A percentile compares a stretch with the other conserved stretches of the same genome.
Conservation (phyloP, 2,329 filamentous ascomycete species). For the Seiridium unicorne region DNA sequence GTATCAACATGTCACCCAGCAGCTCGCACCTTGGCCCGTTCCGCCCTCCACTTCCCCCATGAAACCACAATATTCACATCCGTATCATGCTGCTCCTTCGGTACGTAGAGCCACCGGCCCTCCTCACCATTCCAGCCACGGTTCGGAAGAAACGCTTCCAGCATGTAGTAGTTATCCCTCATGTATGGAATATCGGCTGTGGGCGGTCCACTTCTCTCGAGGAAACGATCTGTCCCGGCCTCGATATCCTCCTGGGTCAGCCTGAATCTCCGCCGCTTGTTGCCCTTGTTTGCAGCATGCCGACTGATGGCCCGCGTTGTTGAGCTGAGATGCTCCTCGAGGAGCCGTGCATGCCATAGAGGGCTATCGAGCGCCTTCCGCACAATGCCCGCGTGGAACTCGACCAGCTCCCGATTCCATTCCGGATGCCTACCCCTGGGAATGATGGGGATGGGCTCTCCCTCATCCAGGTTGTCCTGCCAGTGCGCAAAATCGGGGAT, state of each 20-base stretch:
- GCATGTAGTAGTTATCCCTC: conserved; percentile 58
- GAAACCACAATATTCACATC: conserved; percentile 32
- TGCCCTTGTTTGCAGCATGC: conserved; percentile 48
- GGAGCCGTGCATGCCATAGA: conserved; percentile 47
- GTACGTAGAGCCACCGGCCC: conserved; percentile 47
- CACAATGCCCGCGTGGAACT: conserved; percentile 41
- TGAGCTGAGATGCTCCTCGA: conserved; percentile 46
- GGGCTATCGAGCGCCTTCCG: conserved; percentile 42
- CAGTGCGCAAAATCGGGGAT: conserved; percentile 56
- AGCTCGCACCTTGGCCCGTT: not conserved
- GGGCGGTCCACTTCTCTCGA: conserved; percentile 48
- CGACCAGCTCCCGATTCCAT: conserved; percentile 49
- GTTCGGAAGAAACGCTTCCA: conserved; percentile 57
- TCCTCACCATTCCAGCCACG: conserved; percentile 48
- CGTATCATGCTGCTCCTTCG: conserved; percentile 34
- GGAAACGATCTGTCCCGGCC: conserved; percentile 47
- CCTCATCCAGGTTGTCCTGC: conserved; percentile 48
- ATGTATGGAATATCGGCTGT: conserved; percentile 52
- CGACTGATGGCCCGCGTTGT: conserved; percentile 43
- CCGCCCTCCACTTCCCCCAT: conserved; percentile 16
- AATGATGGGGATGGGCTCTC: conserved; percentile 51
- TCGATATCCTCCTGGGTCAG: conserved; percentile 44
- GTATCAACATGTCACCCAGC: too few relatives aligned
- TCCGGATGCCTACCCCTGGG: conserved; percentile 41
- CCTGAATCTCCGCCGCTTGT: conserved; percentile 40